Base-by-base conservation (phyloP, 495 filamentous ascomycete species). In the Xylaria flabelliformis region DNA sequence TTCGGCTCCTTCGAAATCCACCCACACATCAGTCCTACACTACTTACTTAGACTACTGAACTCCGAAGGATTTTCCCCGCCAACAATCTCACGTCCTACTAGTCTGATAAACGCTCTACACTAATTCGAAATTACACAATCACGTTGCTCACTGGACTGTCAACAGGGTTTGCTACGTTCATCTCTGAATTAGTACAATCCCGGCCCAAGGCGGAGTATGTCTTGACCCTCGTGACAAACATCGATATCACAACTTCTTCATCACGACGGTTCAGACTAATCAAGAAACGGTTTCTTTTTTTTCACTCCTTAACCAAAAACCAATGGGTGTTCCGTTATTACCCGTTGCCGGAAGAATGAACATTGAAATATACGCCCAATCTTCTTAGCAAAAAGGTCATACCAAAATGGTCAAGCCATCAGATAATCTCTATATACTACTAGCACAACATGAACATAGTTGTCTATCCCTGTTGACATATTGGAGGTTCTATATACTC, bases 11-110 rank as follows among this genome's bases (percentile, higher is more conserved):
- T 21, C 26, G 21, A 50, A 65, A 36, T 41, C 67, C 67, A 68
- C 65, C 65, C 48, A 69, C 67, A 69, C 24, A n/a, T 34, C 39
- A 58, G 39, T 69, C 67, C 53, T 59, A 59, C 53, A 21, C 29
- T 44, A 4, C 26, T 29, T 29, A 29, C 26, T 29, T 29, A 29
- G 21, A 64, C 41, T 55, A 56, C 32, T 67, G 1, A 26, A 21
- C 53, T 67, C 15, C 48, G 32, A 51, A 39, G 44, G 64, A 67
- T 56, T 42, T 53, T 32, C 65, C 50, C 65, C 65, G 48, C 65
- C 65, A 67, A 67, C 65, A 56, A 67, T 56, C 65, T 67, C 50
- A 24, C 65, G 3, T 41, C 32, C 19, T 13, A 53, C 34, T 67
- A 67, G 48, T 19, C 19, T 29, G 12, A 41, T 44, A 36, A 24